Evolutionary conservation across 2,329 filamentous ascomycete genomes (phyloP).

Genomic region (Pyrenophora teres): DNA sequence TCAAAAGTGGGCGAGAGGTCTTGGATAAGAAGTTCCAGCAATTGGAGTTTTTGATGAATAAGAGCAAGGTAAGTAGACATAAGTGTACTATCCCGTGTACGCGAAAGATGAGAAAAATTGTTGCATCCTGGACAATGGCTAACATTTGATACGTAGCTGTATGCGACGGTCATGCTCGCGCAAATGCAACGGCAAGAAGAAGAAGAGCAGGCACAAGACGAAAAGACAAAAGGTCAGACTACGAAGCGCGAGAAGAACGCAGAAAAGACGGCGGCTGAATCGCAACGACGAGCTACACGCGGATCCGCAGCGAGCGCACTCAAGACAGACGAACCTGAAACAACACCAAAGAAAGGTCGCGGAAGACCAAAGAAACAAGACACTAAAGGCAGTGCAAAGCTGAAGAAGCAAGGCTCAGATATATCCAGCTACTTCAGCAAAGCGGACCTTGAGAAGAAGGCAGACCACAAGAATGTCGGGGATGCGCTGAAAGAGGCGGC

Average conservation of each 20-base stretch:
- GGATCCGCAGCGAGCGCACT: slow-evolving; percentile 29
- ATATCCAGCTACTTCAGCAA: slow-evolving; percentile 67
- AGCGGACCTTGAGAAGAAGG: slow-evolving; percentile 59
- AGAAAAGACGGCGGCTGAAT: slow-evolving; percentile 52
- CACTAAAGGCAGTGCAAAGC: slow-evolving; percentile 41
- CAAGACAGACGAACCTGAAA: slow-evolving; percentile 26
- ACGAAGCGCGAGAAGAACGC: slow-evolving; percentile 54
- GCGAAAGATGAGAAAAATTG: too few relatives aligned
- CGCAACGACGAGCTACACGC: slow-evolving; percentile 54
- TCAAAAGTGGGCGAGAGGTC: slow-evolving; percentile 52
- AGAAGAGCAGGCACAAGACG: slow-evolving; percentile 52
- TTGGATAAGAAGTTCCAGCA: slow-evolving; percentile 59
- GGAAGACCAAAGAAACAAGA: slow-evolving; percentile 48
- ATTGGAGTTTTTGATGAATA: slow-evolving; percentile 57
- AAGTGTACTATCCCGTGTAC: too few relatives aligned
- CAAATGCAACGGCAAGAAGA: slow-evolving; percentile 60
- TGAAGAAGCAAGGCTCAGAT: slow-evolving; percentile 49
- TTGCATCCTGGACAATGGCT: background rate
- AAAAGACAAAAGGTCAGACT: slow-evolving; percentile 51
- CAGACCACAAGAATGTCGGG: slow-evolving; percentile 58
- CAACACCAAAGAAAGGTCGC: slow-evolving; percentile 30
- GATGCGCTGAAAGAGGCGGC: slow-evolving; percentile 64
- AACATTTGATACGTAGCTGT: slow-evolving; percentile 41
- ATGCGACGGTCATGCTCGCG: slow-evolving; percentile 57
- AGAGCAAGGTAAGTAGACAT: slow-evolving; percentile 50